These are phyloP conservation scores for Rhynchospora pubera DNA, from an alignment of 176 grass and related monocot genomes.

Conservation along the genomic window DNA sequence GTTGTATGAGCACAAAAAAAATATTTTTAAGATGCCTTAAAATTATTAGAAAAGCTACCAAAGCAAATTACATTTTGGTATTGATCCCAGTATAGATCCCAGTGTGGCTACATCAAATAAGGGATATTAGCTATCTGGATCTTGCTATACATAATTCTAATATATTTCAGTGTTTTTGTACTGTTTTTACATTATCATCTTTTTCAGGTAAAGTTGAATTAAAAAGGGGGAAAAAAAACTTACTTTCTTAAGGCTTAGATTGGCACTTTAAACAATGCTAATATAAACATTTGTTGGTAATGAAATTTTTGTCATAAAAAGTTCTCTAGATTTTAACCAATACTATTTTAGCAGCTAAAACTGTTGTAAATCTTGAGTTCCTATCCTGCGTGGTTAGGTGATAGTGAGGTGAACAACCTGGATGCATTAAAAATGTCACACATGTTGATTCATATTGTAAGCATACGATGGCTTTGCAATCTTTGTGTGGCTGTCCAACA, in stretches of 20 bases:
- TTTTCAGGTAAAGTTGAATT: background rate
- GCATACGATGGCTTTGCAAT: background rate
- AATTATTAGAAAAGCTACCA: background rate
- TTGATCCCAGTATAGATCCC: background rate
- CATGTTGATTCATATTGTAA: background rate
- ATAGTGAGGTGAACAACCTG: background rate
- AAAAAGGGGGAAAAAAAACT: background rate
- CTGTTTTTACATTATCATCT: background rate
- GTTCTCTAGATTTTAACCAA: background rate
- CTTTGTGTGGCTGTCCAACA: background rate
- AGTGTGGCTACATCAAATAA: background rate
- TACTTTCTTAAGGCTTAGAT: background rate
- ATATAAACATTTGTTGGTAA: background rate
- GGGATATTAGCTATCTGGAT: background rate
- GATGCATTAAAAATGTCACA: background rate
- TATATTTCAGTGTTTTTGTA: background rate
- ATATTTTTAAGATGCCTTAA: background rate
- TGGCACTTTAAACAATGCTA: background rate
- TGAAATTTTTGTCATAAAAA: background rate
- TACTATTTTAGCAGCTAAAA: background rate
- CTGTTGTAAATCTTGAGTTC: background rate
- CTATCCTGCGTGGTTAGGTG: background rate
- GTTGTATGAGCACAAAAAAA: background rate
- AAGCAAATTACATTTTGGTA: constrained; percentile 12
- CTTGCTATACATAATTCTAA: background rate